Base-by-base conservation (phyloP, 2,329 filamentous ascomycete genomes). In the Colletotrichum sp. region DNA sequence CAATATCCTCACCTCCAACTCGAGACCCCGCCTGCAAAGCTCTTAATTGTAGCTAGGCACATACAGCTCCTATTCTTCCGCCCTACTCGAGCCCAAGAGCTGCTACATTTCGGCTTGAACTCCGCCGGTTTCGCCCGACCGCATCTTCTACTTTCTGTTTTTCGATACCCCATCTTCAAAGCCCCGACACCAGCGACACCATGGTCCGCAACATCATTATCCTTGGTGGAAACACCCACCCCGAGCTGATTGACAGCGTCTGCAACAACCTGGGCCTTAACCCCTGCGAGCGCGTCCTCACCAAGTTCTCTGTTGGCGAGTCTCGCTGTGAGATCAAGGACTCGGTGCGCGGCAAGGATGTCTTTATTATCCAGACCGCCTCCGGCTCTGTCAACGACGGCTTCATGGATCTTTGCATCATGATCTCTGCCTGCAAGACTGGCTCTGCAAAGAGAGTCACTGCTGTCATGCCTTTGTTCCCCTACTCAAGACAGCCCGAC, bases 121-220 rank as follows among this genome's bases (percentile, higher is more conserved):
- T 69, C 52, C 30, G 34, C 74, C 65, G 64, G 64, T 74, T 76
- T 74, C 65, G 74, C 71, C 74, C 74, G 65, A 74, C 59, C 59
- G 8, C 52, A 30, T 26, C 5, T 18, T 34, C 26, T 32, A 32
- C 22, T 6, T 28, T 59, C 24, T 18, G 44, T 52, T 44, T 44
- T 48, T 32, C 36, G n/a, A 57, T 34, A 73, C 59, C 65, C 34
- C 59, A 10, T 39, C 22, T 34, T 16, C 32, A 28, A 22, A 64
- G 9, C 34, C 39, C 30, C 12, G 3, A 16, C 26, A 65, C 22
- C 28, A 39, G 15, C 44, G n/a, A 34, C 65, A 69, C 34, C 18
- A 98, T 98, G 96, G 96, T 98, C 80, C 94, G 96, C 85, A 98
- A 98, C 85, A 95, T 99, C 79, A 95, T 98, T 82, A 92, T 99